Evolutionary conservation across 352 stramenopile species (phyloP), one percentile per base, ranked within the genome.

Genomic region (Pythium rhizo-oryzae): DNA sequence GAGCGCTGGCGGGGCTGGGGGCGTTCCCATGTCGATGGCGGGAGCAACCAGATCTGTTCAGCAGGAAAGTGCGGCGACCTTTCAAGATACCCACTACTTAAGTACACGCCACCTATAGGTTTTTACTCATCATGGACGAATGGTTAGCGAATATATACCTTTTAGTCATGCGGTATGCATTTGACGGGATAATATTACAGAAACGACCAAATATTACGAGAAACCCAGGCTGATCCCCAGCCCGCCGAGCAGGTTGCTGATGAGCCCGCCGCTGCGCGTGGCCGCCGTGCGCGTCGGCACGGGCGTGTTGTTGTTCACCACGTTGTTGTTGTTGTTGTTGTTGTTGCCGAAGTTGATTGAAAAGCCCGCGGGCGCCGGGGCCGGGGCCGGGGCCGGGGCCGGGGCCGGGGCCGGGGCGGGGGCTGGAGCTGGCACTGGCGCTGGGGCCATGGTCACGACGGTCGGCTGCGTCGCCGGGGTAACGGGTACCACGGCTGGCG

Each of bases 171-270:
- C n/a, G n/a, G n/a, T n/a, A n/a, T n/a, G n/a, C n/a, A n/a, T n/a
- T n/a, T n/a, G n/a, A n/a, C n/a, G n/a, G n/a, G n/a, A n/a, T n/a
- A n/a, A 59, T 55, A 67, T 67, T 67, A 59, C 49, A 28, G 7
- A 24, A 19, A n/a, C 25, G 23, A 41, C 18, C 51, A n/a, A n/a
- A n/a, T n/a, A n/a, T 30, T 24, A 18, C 6, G 37, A 15, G 28
- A 64, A 64, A 8, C 55, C 39, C 35, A 64, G 21, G n/a, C 37
- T 56, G 46, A 56, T 35, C 12, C 35, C 49, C 35, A 66, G 47
- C 8, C 37, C 33, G 5, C 37, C 46, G 4, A 62, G 63, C 7
- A 70, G 18, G 50, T 23, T 53, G 43, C 56, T 46, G 16, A 70
- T 43, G 37, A 62, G 9, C 0, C 54, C 54, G 2, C 54, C 51